Base-by-base conservation (phyloP, 2,329 filamentous ascomycete genomes). In the Phialophora expanda region DNA sequence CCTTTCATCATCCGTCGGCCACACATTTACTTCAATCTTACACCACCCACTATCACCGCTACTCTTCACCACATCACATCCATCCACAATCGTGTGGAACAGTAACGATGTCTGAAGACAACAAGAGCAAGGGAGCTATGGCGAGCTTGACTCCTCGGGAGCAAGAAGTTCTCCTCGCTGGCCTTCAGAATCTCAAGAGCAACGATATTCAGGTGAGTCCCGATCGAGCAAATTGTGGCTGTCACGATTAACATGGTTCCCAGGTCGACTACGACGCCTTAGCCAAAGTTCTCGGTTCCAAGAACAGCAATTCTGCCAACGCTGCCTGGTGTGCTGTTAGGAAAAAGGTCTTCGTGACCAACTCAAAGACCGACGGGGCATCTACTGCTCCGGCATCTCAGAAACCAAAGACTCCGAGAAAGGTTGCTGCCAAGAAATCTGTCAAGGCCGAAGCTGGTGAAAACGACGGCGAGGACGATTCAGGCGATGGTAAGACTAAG, bases 251-350 rank as follows among this genome's bases (percentile, higher is more conserved):
- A 44, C 38, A 44, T 5, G 14, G 58, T 34, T n/a, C 38, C 26
- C 32, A 70, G 68, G 56, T 70, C 41, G 78, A 83, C 70, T 77
- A 75, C 65, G 71, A 75, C 0, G 78, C 74, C 26, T 68, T 82
- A 9, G 78, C 79, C 24, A 62, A 68, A 11, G 72, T 70, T 32
- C 74, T 73, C 12, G 75, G 75, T 22, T 77, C 78, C 66, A 79
- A 78, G 65, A 80, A 77, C 60, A 68, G 66, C 1, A 63, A 64
- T 7, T 76, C 77, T 1, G 80, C 79, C 3, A 72, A 68, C 14
- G 73, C 75, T n/a, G 66, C 74, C 17, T 81, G 77, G 67, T 69
- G 71, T 41, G 73, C 72, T 11, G 73, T 78, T 11, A 79, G 75
- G 62, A 77, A 76, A 65, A 81, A 79, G 69, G 62, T 82, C 51